These are phyloP conservation scores for Pleurotus eryngii DNA, from an alignment of 768 basidiomycete genomes.

Conservation along the genomic window DNA sequence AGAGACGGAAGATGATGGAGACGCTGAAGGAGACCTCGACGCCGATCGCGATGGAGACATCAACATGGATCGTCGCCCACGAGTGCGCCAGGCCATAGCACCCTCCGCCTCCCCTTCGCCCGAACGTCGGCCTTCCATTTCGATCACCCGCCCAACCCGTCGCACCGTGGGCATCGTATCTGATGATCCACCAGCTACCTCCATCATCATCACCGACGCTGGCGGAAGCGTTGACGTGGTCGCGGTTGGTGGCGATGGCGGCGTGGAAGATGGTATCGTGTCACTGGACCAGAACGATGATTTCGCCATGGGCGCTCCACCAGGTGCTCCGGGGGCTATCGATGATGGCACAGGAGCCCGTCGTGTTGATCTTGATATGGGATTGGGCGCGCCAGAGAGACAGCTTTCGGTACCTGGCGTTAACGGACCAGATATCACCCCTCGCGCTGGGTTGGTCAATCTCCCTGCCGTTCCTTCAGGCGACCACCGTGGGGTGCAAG, in stretches of 20 bases:
- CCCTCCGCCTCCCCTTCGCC: slow-evolving; percentile 29
- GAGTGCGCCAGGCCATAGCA: slow-evolving; percentile 3
- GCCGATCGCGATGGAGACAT: slow-evolving; percentile 60
- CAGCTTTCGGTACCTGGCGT: slow-evolving; percentile 22
- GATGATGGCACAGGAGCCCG: slow-evolving; percentile 25
- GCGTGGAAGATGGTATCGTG: slow-evolving; percentile 75
- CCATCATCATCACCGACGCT: slow-evolving; percentile 40
- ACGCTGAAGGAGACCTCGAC: slow-evolving; percentile 26
- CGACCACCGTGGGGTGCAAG: neutral
- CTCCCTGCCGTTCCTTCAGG: slow-evolving; percentile 36
- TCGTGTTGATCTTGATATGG: slow-evolving; percentile 14
- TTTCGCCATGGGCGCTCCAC: slow-evolving; percentile 87
- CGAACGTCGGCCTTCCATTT: slow-evolving; percentile 21
- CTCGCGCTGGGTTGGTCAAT: slow-evolving; percentile 56
- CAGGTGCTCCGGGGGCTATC: slow-evolving; percentile 78
- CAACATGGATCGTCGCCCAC: slow-evolving; percentile 35
- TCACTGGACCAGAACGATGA: slow-evolving; percentile 80
- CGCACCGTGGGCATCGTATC: slow-evolving; percentile 40
- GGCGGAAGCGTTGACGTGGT: slow-evolving; percentile 21
- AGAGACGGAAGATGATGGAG: slow-evolving; percentile 78
- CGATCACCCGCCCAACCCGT: slow-evolving; percentile 20
- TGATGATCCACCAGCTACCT: slow-evolving; percentile 27
- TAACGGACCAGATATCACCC: slow-evolving; percentile 56
- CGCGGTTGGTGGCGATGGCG: slow-evolving; percentile 29
- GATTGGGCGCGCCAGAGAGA: slow-evolving; percentile 15